Conservation (phyloP, 805 yeast genomes). For the Wickerhamomyces queroliae region DNA sequence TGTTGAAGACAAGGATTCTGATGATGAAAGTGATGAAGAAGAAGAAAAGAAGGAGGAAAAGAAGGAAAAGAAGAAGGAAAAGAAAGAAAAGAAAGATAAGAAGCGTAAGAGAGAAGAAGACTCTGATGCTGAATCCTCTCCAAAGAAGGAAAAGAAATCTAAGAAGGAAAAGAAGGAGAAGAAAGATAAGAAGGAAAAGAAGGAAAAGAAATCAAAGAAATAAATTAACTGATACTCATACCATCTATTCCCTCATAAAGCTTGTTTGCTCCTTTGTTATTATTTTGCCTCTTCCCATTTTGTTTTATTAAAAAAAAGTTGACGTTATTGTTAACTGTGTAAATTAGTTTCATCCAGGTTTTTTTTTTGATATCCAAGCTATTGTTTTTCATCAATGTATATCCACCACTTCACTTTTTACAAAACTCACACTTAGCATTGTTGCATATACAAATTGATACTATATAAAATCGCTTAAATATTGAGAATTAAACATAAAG, state of each 20-base stretch:
- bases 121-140: conserved; percentile 20
- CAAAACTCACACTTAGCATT: no score
- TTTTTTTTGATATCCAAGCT: background rate
- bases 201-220: conserved; percentile 3
- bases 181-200: conserved; percentile 23
- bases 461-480: no score
- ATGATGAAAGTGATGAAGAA: conserved; percentile 29
- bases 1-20: conserved; percentile 33
- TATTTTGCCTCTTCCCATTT: background rate
- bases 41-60: conserved; percentile 30
- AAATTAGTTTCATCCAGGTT: background rate
- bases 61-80: conserved; percentile 30
- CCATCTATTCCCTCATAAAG: background rate
- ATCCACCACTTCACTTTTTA: no score
- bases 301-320: background rate
- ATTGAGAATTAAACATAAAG: no score
- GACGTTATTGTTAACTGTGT: background rate
- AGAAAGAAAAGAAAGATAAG: conserved; percentile 24
- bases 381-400: background rate
- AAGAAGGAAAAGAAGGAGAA: conserved; percentile 30
- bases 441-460: no score
- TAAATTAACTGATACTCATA: background rate
- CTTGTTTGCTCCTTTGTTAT: background rate
- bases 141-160: conserved; percentile 25
- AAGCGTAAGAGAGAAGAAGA: conserved; percentile 30